Percentiles rank a stretch among this genome's conserved stretches.
These are phyloP conservation scores for Leishmania turanica DNA, from an alignment of 208 protist genomes.

Conservation along the genomic window DNA sequence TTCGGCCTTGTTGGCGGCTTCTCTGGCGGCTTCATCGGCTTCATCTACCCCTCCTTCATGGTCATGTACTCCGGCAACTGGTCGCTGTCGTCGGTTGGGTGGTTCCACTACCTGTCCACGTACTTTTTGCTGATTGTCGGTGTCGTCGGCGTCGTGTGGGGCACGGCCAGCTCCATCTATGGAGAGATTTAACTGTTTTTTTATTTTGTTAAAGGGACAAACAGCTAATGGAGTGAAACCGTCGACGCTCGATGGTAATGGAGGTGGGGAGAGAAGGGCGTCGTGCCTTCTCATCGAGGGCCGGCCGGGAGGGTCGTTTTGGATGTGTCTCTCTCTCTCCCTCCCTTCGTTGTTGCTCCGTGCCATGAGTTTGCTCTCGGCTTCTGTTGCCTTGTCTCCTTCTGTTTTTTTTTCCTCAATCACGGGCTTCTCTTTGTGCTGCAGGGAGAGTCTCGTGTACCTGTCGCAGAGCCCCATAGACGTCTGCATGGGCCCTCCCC, in stretches of 20 bases:
- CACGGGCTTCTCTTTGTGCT: no score
- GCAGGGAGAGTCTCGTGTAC: no score
- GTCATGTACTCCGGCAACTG: slow-evolving; percentile 72
- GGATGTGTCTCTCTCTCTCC: no score
- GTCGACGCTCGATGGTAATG: background rate
- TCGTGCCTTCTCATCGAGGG: background rate
- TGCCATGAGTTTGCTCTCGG: no score
- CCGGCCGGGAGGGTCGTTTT: background rate
- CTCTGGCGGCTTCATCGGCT: slow-evolving; percentile 72
- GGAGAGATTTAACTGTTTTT: slow-evolving; percentile 22
- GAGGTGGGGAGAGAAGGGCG: background rate
- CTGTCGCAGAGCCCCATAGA: no score
- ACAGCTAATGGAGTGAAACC: background rate
- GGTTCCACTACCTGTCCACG: slow-evolving; percentile 58
- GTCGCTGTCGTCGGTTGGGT: slow-evolving; percentile 37
- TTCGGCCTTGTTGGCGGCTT: slow-evolving; percentile 78
- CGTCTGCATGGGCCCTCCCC: background rate
- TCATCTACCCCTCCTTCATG: slow-evolving; percentile 73
- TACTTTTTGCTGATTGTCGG: slow-evolving; percentile 69
- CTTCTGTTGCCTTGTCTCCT: background rate
- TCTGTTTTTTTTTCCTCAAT: no score
- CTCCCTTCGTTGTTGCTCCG: no score
- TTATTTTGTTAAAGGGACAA: no score
- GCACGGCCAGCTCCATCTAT: slow-evolving; percentile 64
- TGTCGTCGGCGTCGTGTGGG: slow-evolving; percentile 68